These are phyloP conservation scores for Apiotrichum sp. DNA, from an alignment of 1,284 basidiomycete genomes.

Conservation along the genomic window DNA sequence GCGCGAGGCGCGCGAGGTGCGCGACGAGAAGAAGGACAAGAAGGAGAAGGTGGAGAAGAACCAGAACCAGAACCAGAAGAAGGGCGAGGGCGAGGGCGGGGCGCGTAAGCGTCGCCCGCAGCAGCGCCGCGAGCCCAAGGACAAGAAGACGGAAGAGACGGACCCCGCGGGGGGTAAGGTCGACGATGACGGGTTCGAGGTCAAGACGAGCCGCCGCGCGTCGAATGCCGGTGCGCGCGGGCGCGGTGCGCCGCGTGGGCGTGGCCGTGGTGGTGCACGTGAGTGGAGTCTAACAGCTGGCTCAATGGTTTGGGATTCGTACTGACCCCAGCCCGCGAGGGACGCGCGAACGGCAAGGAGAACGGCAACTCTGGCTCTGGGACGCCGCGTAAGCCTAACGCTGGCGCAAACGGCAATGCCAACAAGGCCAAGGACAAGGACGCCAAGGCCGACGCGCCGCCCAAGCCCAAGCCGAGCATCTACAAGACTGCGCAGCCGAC, in stretches of 20 bases:
- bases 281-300: not conserved
- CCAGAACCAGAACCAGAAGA: conserved; percentile 2
- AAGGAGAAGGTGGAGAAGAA: not conserved
- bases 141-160: not conserved
- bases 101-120: not conserved
- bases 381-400: not conserved
- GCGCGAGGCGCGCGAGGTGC: not conserved
- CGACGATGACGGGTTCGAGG: conserved; percentile 41
- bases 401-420: not conserved
- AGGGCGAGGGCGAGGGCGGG: not conserved
- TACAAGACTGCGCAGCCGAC: conserved; percentile 20
- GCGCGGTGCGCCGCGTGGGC: conserved; percentile 6
- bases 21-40: not conserved
- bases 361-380: not conserved
- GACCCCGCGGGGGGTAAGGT: conserved; percentile 6
- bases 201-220: conserved; percentile 21
- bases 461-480: conserved; percentile 24
- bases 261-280: conserved; percentile 10
- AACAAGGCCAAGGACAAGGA: not conserved
- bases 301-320: not conserved
- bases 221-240: conserved; percentile 9
- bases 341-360: not conserved
- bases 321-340: conserved; percentile 12
- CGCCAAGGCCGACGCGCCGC: not conserved
- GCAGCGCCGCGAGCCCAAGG: conserved; percentile 1